phyloP scores from a whole-genome alignment of 2,329 filamentous ascomycete species.

The Fusarium albosuccineum region DNA sequence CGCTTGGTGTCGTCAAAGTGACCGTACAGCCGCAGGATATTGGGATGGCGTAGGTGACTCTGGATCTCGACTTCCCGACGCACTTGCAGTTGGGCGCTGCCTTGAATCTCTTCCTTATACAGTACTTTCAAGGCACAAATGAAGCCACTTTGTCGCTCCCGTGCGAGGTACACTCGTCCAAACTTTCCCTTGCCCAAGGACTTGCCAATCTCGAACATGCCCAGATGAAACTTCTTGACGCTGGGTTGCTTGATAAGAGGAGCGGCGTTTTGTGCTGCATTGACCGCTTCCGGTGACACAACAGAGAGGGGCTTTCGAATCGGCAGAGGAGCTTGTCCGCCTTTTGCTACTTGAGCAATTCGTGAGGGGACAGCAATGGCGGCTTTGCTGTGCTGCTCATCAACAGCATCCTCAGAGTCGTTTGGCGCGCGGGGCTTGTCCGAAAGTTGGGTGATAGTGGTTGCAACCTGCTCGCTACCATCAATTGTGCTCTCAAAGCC shows the following conservation, averaged over 20 bases:
- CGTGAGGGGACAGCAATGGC: too few relatives aligned
- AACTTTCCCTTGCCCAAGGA: conserved; percentile 81
- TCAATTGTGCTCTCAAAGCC: too few relatives aligned
- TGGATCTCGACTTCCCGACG: conserved; percentile 81
- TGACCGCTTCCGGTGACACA: too few relatives aligned
- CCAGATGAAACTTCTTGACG: conserved; percentile 45
- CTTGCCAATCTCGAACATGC: conserved; percentile 83
- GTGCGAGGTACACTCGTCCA: conserved; percentile 78
- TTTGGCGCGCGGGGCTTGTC: too few relatives aligned
- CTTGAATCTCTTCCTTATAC: conserved; percentile 77
- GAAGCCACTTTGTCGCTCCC: conserved; percentile 74
- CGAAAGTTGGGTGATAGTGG: too few relatives aligned
- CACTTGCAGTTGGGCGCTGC: conserved; percentile 77
- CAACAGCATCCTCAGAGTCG: too few relatives aligned
- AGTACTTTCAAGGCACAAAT: conserved; percentile 80
- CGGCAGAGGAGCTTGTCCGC: too few relatives aligned
- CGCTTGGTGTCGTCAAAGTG: conserved; percentile 80
- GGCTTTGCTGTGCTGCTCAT: too few relatives aligned
- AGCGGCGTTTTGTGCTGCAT: too few relatives aligned
- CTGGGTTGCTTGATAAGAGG: neutral
- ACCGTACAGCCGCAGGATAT: conserved; percentile 72
- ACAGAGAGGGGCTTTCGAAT: too few relatives aligned
- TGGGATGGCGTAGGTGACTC: conserved; percentile 77
- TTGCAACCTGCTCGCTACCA: too few relatives aligned
- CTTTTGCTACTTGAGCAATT: too few relatives aligned